These are phyloP conservation scores for Colletotrichum sp. DNA, from an alignment of 2,329 filamentous ascomycete genomes.

Conservation along the genomic window DNA sequence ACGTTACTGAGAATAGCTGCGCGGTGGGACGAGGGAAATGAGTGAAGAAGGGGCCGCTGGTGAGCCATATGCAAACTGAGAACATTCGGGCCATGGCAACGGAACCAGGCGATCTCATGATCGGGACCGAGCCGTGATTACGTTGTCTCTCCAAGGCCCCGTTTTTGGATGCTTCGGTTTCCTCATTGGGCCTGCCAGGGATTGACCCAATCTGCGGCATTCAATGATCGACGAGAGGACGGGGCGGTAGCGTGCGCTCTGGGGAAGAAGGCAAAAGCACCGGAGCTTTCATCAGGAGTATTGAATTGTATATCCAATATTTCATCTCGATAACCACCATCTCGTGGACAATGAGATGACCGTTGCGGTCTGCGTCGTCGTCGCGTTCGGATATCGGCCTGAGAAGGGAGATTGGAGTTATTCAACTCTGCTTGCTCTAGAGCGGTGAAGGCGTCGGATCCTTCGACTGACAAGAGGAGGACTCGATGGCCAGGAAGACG, in stretches of 20 bases:
- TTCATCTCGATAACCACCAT: constrained; percentile 3
- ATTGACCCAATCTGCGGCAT: constrained; percentile 12
- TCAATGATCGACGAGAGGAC: constrained; percentile 16
- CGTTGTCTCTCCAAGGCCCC: not conserved
- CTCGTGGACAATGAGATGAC: not conserved
- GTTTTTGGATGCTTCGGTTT: not conserved
- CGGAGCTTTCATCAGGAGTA: not conserved
- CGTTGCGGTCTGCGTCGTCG: not conserved
- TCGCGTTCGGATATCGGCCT: not conserved
- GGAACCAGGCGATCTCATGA: constrained; percentile 6
- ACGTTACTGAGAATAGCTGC: not conserved
- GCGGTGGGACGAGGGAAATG: not conserved
- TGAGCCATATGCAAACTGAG: not conserved
- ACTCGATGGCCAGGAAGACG: not conserved
- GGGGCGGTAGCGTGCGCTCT: constrained; percentile 5
- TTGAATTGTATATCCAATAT: not conserved
- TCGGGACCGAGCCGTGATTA: constrained; percentile 8
- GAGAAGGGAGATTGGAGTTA: not conserved
- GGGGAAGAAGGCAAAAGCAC: constrained; percentile 3
- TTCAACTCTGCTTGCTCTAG: not conserved
- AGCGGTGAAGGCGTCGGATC: not conserved
- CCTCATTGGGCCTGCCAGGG: constrained; percentile 1
- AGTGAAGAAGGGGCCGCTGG: not conserved
- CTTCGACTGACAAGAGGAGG: not conserved
- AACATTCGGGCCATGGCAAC: not conserved